Conservation (phyloP, 2,329 filamentous ascomycete genomes). For the Aspergillus fischeri region DNA sequence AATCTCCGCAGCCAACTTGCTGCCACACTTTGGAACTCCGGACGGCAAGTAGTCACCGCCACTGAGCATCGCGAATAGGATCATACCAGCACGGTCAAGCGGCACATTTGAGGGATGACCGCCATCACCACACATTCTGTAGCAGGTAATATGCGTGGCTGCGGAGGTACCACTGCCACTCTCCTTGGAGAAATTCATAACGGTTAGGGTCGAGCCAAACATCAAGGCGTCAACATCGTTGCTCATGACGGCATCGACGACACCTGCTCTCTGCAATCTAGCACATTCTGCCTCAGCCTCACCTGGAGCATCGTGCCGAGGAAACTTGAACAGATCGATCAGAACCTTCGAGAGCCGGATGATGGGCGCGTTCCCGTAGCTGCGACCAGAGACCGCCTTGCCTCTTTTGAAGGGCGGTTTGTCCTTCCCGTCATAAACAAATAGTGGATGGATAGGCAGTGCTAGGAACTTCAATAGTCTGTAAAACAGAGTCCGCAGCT, state of each 20-base stretch:
- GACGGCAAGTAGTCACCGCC: slow-evolving; percentile 91
- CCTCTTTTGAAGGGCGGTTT: slow-evolving; percentile 87
- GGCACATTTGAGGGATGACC: slow-evolving; percentile 25
- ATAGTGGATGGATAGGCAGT: slow-evolving; percentile 77
- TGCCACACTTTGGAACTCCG: slow-evolving; percentile 80
- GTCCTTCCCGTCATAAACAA: slow-evolving; percentile 83
- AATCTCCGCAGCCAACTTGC: slow-evolving; percentile 85
- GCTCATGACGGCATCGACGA: slow-evolving; percentile 90
- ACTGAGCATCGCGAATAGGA: slow-evolving; percentile 88
- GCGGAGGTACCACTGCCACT: slow-evolving; percentile 54
- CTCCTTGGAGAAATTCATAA: slow-evolving; percentile 81
- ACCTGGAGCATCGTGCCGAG: slow-evolving; percentile 79
- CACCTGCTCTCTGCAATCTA: slow-evolving; percentile 70
- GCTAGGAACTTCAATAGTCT: slow-evolving; percentile 73
- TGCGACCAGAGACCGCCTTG: slow-evolving; percentile 53
- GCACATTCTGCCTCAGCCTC: slow-evolving; percentile 97
- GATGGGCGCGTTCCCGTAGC: slow-evolving; percentile 61
- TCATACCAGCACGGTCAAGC: slow-evolving; percentile 82
- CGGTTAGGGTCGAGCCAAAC: slow-evolving; percentile 79
- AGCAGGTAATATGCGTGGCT: slow-evolving; percentile 82
- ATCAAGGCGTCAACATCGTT: slow-evolving; percentile 97
- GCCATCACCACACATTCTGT: slow-evolving; percentile 49
- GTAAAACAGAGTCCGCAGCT: slow-evolving; percentile 88
- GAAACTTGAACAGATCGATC: slow-evolving; percentile 79
- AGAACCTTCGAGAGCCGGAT: slow-evolving; percentile 76